Evolutionary conservation across 768 basidiomycete genomes (phyloP), one percentile per base, ranked within the genome.

Genomic region (Pulveroboletus frians): DNA sequence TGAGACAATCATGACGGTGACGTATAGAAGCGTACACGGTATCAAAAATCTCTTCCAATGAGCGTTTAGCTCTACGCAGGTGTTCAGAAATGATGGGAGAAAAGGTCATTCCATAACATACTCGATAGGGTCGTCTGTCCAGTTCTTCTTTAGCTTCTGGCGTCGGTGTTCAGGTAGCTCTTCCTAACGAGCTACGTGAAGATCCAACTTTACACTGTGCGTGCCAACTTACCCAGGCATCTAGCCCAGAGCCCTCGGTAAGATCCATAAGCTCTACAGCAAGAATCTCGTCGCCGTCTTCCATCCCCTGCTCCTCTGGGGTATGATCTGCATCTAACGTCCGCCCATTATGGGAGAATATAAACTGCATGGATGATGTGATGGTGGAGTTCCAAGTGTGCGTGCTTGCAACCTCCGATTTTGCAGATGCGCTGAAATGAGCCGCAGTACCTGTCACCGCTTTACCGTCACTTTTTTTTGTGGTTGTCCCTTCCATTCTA

Each of bases 221-320:
- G 32, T 35, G 20, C 18, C 18, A 39, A 69, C 81, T 65, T 60
- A 85, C 86, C 76, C 79, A 77, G 55, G 78, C 76, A 53, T 87
- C 84, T 31, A 77, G 66, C 40, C 74, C 73, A 7, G 81, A 73
- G 29, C 79, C 79, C 46, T 85, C 82, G 7, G 91, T 92, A 57
- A 93, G 73, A 64, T 93, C 91, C 88, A 92, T 88, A 67, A 93
- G 69, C 70, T 93, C 91, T 17, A 92, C 85, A 13, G 91, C 91
- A 43, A 91, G 71, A 63, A 93, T 88, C 69, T 92, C 88, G 64
- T 93, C 91, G 5, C 83, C 83, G 57, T 91, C 87, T 59, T 93
- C 90, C 75, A 93, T 86, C 5, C 85, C 87, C 41, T 83, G 78
- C 57, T 92, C 89, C 63, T 92, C 90, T 20, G 89, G 85, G 9